A percentile compares a stretch with the other conserved stretches of the same genome.
Evolutionary conservation across 768 basidiomycete species (phyloP).

Genomic region (Mycena pura): DNA sequence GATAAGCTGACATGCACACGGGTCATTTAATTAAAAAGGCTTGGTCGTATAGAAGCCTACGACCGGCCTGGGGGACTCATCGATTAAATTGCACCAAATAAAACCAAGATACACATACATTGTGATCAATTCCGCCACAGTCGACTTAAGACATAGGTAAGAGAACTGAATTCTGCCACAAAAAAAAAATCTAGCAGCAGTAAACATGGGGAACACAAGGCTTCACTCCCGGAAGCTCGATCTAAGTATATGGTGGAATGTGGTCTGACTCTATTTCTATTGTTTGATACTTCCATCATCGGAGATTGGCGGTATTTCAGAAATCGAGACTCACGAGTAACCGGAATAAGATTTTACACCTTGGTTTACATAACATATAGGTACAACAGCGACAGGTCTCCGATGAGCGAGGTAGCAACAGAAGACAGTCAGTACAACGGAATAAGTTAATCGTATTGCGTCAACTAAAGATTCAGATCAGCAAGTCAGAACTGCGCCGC

Average conservation of each 20-base stretch:
- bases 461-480: constrained; percentile 4
- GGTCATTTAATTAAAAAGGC: no score
- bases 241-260: no score
- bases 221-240: no score
- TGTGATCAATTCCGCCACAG: constrained; percentile 6
- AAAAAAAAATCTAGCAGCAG: background rate
- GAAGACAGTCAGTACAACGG: background rate
- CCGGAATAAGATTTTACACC: background rate
- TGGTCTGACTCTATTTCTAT: no score
- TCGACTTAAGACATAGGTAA: background rate
- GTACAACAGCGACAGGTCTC: constrained; percentile 15
- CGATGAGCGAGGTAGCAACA: constrained; percentile 2
- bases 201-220: background rate
- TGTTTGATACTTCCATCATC: no score
- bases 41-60: background rate
- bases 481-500: constrained; percentile 14
- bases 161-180: background rate
- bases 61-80: background rate
- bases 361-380: background rate
- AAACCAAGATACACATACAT: background rate
- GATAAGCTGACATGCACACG: no score
- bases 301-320: no score
- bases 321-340: background rate
- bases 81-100: background rate
- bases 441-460: constrained; percentile 20